Percentiles rank a stretch among this genome's conserved stretches.
These are phyloP conservation scores for Penicillium sp. DNA, from an alignment of 2,329 filamentous ascomycete species.

Conservation along the genomic window DNA sequence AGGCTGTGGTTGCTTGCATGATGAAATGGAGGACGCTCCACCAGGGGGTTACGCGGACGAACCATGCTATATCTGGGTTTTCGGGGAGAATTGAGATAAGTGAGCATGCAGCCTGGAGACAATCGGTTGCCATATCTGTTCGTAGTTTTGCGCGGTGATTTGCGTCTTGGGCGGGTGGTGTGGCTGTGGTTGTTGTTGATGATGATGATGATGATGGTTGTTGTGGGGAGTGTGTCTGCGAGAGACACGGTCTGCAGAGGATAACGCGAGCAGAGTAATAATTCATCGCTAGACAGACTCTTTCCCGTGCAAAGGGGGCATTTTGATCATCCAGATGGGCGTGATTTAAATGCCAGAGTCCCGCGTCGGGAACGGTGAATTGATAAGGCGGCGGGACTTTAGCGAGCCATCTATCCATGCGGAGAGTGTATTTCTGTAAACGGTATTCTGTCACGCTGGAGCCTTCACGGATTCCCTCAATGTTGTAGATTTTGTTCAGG, in stretches of 20 bases:
- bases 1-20: constrained; percentile 51
- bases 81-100: constrained; percentile 48
- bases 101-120: constrained; percentile 47
- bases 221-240: constrained; percentile 33
- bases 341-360: constrained; percentile 32
- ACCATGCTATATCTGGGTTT: constrained; percentile 40
- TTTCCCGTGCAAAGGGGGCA: constrained; percentile 35
- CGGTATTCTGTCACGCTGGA: constrained; percentile 41
- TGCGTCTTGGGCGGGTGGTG: not conserved
- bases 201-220: not conserved
- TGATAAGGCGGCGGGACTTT: constrained; percentile 42
- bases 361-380: constrained; percentile 38
- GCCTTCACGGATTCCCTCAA: constrained; percentile 42
- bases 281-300: constrained; percentile 47
- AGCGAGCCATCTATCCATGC: constrained; percentile 44
- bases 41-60: constrained; percentile 48
- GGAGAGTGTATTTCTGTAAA: constrained; percentile 39
- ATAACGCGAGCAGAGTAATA: constrained; percentile 51
- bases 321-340: constrained; percentile 23
- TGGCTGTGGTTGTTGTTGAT: too few species aligned
- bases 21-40: constrained; percentile 52
- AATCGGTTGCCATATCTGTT: constrained; percentile 39
- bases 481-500: constrained; percentile 48
- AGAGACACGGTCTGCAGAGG: constrained; percentile 51
- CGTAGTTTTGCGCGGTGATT: constrained; percentile 20